Evolutionary conservation across 805 yeast species (phyloP), one percentile per base, ranked within the genome.

Genomic region (Starmerella riodocensis): DNA sequence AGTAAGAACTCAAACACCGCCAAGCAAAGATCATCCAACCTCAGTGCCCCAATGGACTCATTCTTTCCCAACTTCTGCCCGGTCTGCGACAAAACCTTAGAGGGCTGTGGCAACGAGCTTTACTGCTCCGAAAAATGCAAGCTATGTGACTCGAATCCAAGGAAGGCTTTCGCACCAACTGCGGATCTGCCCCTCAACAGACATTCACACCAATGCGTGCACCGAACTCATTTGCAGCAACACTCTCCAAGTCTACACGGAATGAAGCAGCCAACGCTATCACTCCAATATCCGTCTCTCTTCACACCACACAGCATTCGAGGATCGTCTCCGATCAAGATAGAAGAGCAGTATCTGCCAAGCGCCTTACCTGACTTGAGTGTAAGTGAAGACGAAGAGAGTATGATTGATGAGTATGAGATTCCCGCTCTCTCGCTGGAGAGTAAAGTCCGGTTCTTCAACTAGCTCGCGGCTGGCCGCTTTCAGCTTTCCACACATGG

Each of bases 81-180:
- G 18, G 60, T 59, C 34, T 59, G 63, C 51, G 61, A 59, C 45
- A 54, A 45, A 34, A 58, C 56, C 42, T 46, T 58, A 19, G 52
- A 47, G 34, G 34, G 35, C 28, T 37, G 43, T 30, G 34, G 48
- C 20, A 46, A 37, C 28, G 39, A 36, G 25, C 52, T 59, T 25
- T 59, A 59, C 53, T 59, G 63, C 56, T 56, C 61, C 11, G 47
- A 41, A 13, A 50, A 46, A 28, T 59, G 63, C 57, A 46, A 50
- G 21, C 42, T 39, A 21, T 42, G 48, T 31, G 62, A 58, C 33
- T 46, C 53, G 7, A 25, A 19, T 16, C 34, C 34, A 19, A 31
- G 20, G 7, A 18, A n/a, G n/a, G n/a, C n/a, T n/a, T n/a, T n/a
- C n/a, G n/a, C n/a, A n/a, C n/a, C n/a, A n/a, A n/a, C n/a, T n/a